phyloP scores from a whole-genome alignment of 805 yeast genomes.

The Pichia gijzeniarum region DNA sequence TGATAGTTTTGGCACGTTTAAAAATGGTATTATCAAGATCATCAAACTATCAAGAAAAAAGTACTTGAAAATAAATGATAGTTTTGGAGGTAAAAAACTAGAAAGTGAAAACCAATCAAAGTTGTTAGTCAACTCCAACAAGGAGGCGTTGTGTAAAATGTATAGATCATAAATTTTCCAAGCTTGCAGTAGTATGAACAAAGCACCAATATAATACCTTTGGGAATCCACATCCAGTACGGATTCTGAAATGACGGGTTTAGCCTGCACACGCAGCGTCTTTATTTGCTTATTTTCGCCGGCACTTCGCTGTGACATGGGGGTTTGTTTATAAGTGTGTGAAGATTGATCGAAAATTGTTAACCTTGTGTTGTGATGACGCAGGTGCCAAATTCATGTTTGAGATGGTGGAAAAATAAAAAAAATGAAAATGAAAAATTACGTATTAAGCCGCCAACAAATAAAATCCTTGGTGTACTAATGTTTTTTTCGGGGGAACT shows the following conservation, averaged over 20 bases:
- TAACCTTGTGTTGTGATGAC: too few species aligned
- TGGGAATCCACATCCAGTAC: conserved; percentile 73
- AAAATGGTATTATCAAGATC: conserved; percentile 61
- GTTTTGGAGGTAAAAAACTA: conserved; percentile 40
- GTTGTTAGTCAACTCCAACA: not conserved
- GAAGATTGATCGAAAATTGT: too few species aligned
- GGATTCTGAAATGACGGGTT: conserved; percentile 54
- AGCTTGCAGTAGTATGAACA: conserved; percentile 74
- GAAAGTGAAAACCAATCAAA: conserved; percentile 18
- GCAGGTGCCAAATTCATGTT: conserved; percentile 1
- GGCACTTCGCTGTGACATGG: conserved; percentile 1
- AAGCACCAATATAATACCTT: conserved; percentile 55
- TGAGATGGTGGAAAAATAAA: not conserved
- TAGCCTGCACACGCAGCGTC: not conserved
- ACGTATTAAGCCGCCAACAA: too few species aligned
- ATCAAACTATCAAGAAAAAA: conserved; percentile 65
- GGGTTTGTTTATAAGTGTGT: too few species aligned
- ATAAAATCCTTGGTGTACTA: too few species aligned
- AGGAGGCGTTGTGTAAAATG: conserved; percentile 42
- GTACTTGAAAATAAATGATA: conserved; percentile 64
- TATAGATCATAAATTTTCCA: conserved; percentile 74
- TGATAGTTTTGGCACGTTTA: conserved; percentile 68
- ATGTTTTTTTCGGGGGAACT: too few species aligned
- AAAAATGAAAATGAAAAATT: not conserved
- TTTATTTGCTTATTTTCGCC: not conserved